Percentiles rank a stretch among this genome's conserved stretches.
phyloP scores from a whole-genome alignment of 164 flowering plant species.

The Tetracentron sinense region DNA sequence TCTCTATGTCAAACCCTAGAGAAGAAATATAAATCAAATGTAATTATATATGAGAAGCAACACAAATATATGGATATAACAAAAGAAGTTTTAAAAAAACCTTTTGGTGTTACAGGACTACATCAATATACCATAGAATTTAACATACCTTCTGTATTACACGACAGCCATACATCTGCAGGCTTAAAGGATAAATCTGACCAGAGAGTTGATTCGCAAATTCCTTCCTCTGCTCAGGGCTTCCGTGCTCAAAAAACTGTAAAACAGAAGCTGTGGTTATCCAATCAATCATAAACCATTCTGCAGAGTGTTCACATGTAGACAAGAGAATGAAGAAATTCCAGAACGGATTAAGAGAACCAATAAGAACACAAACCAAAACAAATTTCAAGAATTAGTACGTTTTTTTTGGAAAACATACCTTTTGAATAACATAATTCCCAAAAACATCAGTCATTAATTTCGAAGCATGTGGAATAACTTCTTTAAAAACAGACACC shows the following conservation, averaged over 20 bases:
- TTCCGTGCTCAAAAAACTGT: constrained; percentile 90
- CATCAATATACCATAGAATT: not conserved
- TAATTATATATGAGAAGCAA: not conserved
- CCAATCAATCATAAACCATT: not conserved
- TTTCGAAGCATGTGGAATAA: constrained; percentile 69
- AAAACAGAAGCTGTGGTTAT: not conserved
- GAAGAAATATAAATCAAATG: too few relatives aligned
- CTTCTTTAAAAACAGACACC: constrained; percentile 71
- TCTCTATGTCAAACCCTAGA: too few relatives aligned
- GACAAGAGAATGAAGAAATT: not conserved
- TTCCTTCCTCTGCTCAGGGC: constrained; percentile 57
- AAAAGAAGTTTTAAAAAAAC: not conserved
- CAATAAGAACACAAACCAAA: not conserved
- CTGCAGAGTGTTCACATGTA: too few relatives aligned
- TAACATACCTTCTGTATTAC: constrained; percentile 85
- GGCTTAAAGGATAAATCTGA: constrained; percentile 60
- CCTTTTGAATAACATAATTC: constrained; percentile 94
- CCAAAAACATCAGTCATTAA: constrained; percentile 92
- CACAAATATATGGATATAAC: too few relatives aligned
- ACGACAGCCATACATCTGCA: constrained; percentile 97
- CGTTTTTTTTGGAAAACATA: constrained; percentile 8
- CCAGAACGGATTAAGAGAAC: not conserved
- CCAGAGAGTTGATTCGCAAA: constrained; percentile 72
- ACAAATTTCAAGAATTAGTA: not conserved
- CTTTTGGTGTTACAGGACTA: not conserved